Evolutionary conservation across 345 rosid species (phyloP).

Genomic region (Rhodamnia rubescens): DNA sequence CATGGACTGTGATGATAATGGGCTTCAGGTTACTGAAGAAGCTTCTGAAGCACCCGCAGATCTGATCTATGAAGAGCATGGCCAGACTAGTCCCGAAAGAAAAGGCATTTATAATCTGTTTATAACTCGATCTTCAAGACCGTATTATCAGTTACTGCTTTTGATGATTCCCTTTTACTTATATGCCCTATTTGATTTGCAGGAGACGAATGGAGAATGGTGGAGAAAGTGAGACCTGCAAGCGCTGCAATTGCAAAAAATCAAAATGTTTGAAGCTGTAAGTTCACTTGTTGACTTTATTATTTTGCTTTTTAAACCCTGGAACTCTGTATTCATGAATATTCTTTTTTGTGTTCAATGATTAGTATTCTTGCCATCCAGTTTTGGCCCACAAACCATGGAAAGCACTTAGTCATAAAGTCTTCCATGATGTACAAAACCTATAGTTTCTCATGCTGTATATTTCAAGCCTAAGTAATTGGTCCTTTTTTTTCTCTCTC

Average conservation of each 20-base stretch:
- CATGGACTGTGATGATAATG: slow-evolving; percentile 23
- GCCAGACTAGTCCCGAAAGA: slow-evolving; percentile 66
- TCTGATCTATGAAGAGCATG: slow-evolving; percentile 41
- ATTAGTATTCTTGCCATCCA: not conserved
- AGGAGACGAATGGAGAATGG: slow-evolving; percentile 55
- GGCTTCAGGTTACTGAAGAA: slow-evolving; percentile 32
- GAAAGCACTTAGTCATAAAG: not conserved
- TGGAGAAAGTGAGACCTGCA: slow-evolving; percentile 77
- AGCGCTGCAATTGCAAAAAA: slow-evolving; percentile 95
- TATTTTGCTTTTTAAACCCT: not conserved
- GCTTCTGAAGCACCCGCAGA: slow-evolving; percentile 26
- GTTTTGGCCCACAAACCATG: not conserved
- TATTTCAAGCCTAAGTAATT: not conserved
- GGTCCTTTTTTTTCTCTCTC: not conserved
- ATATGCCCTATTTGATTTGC: slow-evolving; percentile 13
- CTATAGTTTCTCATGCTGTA: not conserved
- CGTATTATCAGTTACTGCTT: not conserved
- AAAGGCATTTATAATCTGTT: slow-evolving; percentile 31
- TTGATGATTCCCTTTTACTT: slow-evolving; percentile 12
- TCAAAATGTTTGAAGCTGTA: slow-evolving; percentile 94
- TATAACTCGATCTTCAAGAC: not conserved
- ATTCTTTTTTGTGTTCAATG: not conserved
- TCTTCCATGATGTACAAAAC: not conserved
- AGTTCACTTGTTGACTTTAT: slow-evolving; percentile 13
- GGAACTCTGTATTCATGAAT: not conserved